These are phyloP conservation scores for Veloboletus limbatus DNA, from an alignment of 1,284 basidiomycete genomes.

Conservation along the genomic window DNA sequence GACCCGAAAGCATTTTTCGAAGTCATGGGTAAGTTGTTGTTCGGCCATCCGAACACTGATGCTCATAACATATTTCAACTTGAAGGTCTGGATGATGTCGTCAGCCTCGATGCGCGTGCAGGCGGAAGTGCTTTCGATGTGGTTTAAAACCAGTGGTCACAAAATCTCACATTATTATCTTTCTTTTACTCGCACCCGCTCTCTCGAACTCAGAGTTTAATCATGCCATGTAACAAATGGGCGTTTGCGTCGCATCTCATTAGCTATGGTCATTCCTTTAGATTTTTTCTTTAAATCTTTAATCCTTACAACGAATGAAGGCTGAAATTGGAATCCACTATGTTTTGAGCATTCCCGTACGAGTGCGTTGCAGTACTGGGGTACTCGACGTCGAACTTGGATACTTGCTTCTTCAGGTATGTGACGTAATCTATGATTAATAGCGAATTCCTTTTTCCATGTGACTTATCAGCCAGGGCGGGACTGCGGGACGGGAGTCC, in stretches of 20 bases:
- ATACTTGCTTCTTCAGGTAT: conserved; percentile 8
- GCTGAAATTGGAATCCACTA: conserved; percentile 1
- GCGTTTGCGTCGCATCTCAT: conserved; percentile 12
- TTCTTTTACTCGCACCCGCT: not conserved
- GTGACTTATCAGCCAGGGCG: too few relatives aligned
- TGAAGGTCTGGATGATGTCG: conserved; percentile 57
- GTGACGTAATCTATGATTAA: not conserved
- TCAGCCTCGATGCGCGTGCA: conserved; percentile 55
- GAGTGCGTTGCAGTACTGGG: too few relatives aligned
- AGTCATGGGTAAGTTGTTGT: conserved; percentile 52
- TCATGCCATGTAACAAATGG: conserved; percentile 24
- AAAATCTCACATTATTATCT: not conserved
- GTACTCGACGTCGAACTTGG: conserved; percentile 10
- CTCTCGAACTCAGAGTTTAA: conserved; percentile 2
- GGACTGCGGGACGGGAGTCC: conserved; percentile 11
- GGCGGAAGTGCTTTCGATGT: conserved; percentile 57
- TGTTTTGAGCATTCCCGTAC: conserved; percentile 2
- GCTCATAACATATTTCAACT: conserved; percentile 5
- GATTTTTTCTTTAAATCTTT: conserved; percentile 20
- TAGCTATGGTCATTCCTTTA: conserved; percentile 26
- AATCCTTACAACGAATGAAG: conserved; percentile 20
- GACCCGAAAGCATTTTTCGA: conserved; percentile 74
- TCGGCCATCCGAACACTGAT: not conserved
- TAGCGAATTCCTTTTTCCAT: too few relatives aligned
- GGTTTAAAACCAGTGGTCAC: conserved; percentile 35